These are phyloP conservation scores for Paramarasmius palmivorus DNA, from an alignment of 1,284 basidiomycete species.

Conservation along the genomic window DNA sequence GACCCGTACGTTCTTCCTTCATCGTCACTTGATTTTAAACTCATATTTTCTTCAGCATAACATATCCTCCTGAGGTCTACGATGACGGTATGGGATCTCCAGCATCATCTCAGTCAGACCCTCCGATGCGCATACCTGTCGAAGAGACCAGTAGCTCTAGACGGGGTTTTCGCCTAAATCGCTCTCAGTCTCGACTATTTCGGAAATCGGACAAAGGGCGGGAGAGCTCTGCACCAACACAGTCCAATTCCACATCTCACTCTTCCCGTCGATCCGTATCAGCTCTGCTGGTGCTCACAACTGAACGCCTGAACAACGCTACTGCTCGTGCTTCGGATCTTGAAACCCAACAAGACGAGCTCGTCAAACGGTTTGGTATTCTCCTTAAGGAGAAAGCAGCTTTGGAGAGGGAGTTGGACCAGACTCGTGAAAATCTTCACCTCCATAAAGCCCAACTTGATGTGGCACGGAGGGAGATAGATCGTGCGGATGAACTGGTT, in stretches of 20 bases:
- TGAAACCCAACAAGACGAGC: conserved; percentile 28
- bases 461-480: conserved; percentile 32
- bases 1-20: neutral
- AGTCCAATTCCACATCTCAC: conserved; percentile 11
- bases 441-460: conserved; percentile 41
- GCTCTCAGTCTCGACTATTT: neutral
- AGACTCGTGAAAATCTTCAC: conserved; percentile 32
- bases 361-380: conserved; percentile 27
- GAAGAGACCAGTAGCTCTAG: neutral
- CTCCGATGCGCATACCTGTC: neutral
- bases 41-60: neutral
- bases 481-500: conserved; percentile 11
- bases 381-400: conserved; percentile 22
- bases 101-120: conserved; percentile 1
- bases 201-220: neutral
- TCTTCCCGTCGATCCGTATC: conserved; percentile 23
- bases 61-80: conserved; percentile 1
- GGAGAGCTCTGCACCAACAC: neutral
- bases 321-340: conserved; percentile 33
- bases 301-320: conserved; percentile 31
- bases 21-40: neutral
- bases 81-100: neutral
- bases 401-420: conserved; percentile 31
- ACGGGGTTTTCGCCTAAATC: neutral
- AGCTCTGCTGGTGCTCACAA: conserved; percentile 28